Evolutionary conservation across 164 flowering plant genomes (phyloP).

Genomic region (Warburgia ugandensis): DNA sequence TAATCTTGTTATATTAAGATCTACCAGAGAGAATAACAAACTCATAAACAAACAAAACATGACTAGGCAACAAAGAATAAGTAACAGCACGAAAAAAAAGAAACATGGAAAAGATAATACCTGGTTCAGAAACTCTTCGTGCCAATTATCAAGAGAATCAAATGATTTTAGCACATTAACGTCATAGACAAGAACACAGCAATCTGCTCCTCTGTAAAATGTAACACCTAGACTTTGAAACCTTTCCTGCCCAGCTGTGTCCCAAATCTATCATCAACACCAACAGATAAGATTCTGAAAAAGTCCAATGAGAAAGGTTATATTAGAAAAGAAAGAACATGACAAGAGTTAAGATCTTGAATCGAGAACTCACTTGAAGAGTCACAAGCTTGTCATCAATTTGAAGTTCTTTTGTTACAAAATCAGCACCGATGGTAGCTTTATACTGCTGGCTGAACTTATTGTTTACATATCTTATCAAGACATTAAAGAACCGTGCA

Average conservation of each 20-base stretch:
- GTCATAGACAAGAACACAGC: conserved; percentile 94
- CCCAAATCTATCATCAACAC: conserved; percentile 70
- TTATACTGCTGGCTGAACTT: conserved; percentile 90
- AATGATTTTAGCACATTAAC: conserved; percentile 85
- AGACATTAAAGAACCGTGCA: conserved; percentile 15
- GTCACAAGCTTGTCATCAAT: conserved; percentile 82
- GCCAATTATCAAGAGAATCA: conserved; percentile 88
- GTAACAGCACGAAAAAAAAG: too few species aligned
- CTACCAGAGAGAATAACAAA: too few species aligned
- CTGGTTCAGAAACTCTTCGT: conserved; percentile 93
- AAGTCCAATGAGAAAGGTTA: too few species aligned
- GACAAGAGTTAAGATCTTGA: background rate
- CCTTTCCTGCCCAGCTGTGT: conserved; percentile 97
- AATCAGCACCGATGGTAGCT: conserved; percentile 97
- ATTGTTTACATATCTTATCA: conserved; percentile 74
- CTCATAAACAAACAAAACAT: too few species aligned
- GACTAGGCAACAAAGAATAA: too few species aligned
- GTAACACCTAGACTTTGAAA: conserved; percentile 98
- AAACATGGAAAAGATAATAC: too few species aligned
- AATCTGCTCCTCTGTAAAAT: conserved; percentile 93
- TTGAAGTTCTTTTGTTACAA: conserved; percentile 85
- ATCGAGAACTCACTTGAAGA: conserved; percentile 45
- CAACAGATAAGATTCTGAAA: background rate
- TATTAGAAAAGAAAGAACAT: background rate
- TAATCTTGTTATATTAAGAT: too few species aligned